Conservation (phyloP, 2,329 filamentous ascomycete species). For the Periconia sp. region DNA sequence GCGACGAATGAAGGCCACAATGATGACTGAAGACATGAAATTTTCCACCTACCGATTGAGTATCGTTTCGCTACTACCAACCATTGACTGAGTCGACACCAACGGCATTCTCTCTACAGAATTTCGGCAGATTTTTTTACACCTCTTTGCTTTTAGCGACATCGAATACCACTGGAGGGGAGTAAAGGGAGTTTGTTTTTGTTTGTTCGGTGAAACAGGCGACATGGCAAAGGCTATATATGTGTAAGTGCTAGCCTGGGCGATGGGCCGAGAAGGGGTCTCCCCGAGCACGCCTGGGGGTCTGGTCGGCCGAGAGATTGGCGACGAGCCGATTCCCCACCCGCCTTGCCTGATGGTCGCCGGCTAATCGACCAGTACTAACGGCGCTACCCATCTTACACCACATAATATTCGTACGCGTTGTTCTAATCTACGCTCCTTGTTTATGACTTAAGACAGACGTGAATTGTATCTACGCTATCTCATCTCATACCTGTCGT, state of each 20-base stretch:
- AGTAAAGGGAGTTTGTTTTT: background rate
- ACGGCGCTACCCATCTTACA: background rate
- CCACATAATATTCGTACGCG: background rate
- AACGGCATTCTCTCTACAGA: background rate
- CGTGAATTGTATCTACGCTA: background rate
- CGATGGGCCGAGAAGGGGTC: too few species aligned
- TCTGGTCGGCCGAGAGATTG: too few species aligned
- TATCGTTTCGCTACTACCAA: background rate
- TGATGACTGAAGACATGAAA: background rate
- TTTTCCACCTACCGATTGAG: background rate
- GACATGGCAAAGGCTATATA: background rate
- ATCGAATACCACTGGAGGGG: background rate
- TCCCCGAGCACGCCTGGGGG: too few species aligned
- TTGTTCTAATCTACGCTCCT: background rate
- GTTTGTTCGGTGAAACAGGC: background rate
- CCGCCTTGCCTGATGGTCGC: background rate
- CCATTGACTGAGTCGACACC: background rate
- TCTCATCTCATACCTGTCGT: background rate
- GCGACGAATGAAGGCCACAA: conserved; percentile 19
- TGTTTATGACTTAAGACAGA: background rate
- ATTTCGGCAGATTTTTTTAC: background rate
- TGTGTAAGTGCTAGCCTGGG: background rate
- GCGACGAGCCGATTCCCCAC: too few species aligned
- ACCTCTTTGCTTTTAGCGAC: background rate
- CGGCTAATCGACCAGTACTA: background rate